A percentile compares a stretch with the other conserved stretches of the same genome.
Conservation (phyloP, 2,329 filamentous ascomycete genomes). For the Mycocentrospora acerina region DNA sequence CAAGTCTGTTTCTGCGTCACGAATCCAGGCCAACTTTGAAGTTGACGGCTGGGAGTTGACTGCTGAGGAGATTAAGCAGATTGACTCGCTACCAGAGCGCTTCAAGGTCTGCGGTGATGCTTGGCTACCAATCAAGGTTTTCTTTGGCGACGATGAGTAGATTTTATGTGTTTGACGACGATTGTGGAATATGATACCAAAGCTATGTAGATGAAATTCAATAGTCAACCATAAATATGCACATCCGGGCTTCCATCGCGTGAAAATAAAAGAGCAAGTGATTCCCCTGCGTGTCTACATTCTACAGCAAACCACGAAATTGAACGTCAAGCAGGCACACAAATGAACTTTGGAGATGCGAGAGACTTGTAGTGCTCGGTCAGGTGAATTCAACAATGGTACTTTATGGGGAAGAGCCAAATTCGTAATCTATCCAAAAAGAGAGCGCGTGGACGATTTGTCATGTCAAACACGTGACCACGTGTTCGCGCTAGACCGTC, state of each 20-base stretch:
- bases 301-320: no score
- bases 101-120: slow-evolving; percentile 72
- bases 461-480: no score
- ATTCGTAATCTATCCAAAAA: no score
- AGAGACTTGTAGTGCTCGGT: no score
- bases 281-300: no score
- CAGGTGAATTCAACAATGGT: no score
- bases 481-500: no score
- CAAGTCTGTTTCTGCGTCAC: slow-evolving; percentile 73
- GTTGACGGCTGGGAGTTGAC: slow-evolving; percentile 72
- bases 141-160: slow-evolving; percentile 80
- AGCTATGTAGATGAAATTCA: slow-evolving; percentile 4
- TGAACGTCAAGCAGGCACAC: no score
- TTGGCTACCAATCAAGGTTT: slow-evolving; percentile 76
- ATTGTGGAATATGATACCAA: slow-evolving; percentile 9
- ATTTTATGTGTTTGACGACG: not conserved
- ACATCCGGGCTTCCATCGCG: no score
- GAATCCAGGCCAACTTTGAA: slow-evolving; percentile 76
- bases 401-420: no score
- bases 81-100: slow-evolving; percentile 69
- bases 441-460: no score
- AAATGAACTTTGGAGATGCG: no score
- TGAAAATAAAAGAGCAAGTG: not conserved
- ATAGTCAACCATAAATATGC: not conserved
- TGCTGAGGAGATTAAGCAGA: slow-evolving; percentile 68